These are phyloP conservation scores for Saturnispora gosingensis DNA, from an alignment of 805 yeast species.

Conservation along the genomic window DNA sequence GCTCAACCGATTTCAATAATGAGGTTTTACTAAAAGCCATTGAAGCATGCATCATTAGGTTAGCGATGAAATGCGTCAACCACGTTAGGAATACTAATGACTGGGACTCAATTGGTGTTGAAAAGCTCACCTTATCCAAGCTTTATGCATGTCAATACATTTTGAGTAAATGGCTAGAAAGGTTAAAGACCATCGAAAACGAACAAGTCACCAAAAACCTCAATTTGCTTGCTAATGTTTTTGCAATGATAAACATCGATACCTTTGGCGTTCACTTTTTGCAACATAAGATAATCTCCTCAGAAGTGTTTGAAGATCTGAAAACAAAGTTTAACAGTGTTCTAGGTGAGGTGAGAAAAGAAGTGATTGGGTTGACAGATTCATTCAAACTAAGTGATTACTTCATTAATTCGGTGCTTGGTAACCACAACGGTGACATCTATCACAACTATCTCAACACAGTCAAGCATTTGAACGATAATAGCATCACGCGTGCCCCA, in stretches of 20 bases:
- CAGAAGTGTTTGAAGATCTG: conserved; percentile 35
- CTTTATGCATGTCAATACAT: conserved; percentile 43
- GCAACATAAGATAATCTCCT: conserved; percentile 47
- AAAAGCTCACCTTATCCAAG: conserved; percentile 39
- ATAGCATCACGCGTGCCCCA: conserved; percentile 49
- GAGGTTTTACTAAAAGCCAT: conserved; percentile 30
- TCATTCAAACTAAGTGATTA: conserved; percentile 75
- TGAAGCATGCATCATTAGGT: conserved; percentile 33
- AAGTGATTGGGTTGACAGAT: conserved; percentile 73
- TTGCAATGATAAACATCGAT: conserved; percentile 59
- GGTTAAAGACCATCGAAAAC: conserved; percentile 16
- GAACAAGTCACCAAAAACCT: conserved; percentile 39
- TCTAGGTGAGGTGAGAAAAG: conserved; percentile 47
- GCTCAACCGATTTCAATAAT: conserved; percentile 22
- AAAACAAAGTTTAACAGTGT: conserved; percentile 36
- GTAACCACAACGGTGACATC: conserved; percentile 72
- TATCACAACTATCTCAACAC: conserved; percentile 65
- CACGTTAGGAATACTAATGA: conserved; percentile 29
- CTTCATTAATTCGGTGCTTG: conserved; percentile 75
- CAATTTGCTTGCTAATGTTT: conserved; percentile 47
- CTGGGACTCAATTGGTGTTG: conserved; percentile 39
- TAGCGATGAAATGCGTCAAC: conserved; percentile 27
- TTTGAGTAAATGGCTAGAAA: conserved; percentile 31
- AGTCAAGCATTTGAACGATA: conserved; percentile 43
- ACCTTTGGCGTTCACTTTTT: conserved; percentile 63